phyloP scores from a whole-genome alignment of 306 rosid genomes.

The Casuarina glauca region DNA sequence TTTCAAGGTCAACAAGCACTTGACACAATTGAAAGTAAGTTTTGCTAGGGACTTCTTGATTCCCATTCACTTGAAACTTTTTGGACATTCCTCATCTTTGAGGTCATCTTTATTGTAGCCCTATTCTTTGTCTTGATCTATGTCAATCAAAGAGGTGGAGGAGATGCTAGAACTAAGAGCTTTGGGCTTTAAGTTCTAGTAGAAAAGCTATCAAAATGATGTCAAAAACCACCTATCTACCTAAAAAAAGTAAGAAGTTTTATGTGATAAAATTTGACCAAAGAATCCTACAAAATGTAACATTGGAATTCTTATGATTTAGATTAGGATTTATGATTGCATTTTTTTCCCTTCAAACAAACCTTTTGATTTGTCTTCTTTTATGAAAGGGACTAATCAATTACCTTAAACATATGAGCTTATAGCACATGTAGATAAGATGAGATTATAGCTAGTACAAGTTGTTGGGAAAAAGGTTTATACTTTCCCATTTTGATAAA shows the following conservation, averaged over 20 bases:
- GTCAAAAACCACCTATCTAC: conserved; percentile 12
- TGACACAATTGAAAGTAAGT: too few species aligned
- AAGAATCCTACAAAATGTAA: too few species aligned
- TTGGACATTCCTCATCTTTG: conserved; percentile 52
- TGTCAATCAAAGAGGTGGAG: conserved; percentile 66
- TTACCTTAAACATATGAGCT: too few species aligned
- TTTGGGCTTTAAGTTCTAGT: conserved; percentile 53
- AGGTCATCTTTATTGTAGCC: conserved; percentile 37
- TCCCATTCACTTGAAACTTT: conserved; percentile 39
- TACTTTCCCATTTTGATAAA: too few species aligned
- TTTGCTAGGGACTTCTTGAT: too few species aligned
- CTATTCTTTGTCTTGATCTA: conserved; percentile 52
- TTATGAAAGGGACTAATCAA: neutral
- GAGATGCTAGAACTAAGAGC: conserved; percentile 51
- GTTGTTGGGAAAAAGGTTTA: too few species aligned
- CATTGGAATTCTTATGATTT: too few species aligned
- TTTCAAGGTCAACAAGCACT: too few species aligned
- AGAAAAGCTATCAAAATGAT: conserved; percentile 1
- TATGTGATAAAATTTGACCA: neutral
- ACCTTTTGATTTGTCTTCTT: neutral
- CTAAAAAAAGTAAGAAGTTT: neutral
- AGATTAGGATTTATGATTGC: too few species aligned
- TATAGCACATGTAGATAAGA: too few species aligned
- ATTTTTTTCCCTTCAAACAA: too few species aligned
- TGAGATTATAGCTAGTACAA: too few species aligned